phyloP scores from a whole-genome alignment of 257 asterid genomes.

The Solanum pinnatisectum region DNA sequence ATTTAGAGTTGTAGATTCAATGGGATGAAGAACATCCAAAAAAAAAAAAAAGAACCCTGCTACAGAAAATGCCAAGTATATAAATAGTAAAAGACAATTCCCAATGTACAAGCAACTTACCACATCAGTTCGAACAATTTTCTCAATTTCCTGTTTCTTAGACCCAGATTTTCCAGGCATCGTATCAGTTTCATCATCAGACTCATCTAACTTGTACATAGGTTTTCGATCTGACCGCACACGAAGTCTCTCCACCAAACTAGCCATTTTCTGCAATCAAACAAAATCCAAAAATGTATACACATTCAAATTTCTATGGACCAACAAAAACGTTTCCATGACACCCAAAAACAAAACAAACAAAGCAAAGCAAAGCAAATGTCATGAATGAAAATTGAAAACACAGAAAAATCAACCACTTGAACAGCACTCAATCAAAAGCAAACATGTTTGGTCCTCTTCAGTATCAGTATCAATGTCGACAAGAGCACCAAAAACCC shows the following conservation, averaged over 20 bases:
- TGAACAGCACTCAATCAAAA: background rate
- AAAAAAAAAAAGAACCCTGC: background rate
- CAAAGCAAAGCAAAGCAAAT: background rate
- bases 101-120: conserved; percentile 11
- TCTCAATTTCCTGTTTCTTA: conserved; percentile 23
- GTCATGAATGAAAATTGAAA: background rate
- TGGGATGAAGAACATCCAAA: background rate
- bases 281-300: background rate
- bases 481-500: background rate
- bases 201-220: conserved; percentile 69
- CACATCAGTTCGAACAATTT: conserved; percentile 26
- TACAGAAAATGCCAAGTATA: background rate
- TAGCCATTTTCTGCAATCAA: conserved; percentile 24
- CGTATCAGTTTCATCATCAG: conserved; percentile 64
- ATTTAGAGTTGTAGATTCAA: background rate
- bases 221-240: conserved; percentile 81
- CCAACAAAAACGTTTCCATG: background rate
- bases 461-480: background rate
- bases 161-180: conserved; percentile 18
- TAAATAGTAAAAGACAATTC: background rate
- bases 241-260: conserved; percentile 60
- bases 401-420: background rate
- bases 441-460: background rate
- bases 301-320: background rate
- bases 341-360: background rate